Percentiles rank a stretch among this genome's conserved stretches.
phyloP scores from a whole-genome alignment of 2,329 filamentous ascomycete species.

The Zopfia rhizophila region DNA sequence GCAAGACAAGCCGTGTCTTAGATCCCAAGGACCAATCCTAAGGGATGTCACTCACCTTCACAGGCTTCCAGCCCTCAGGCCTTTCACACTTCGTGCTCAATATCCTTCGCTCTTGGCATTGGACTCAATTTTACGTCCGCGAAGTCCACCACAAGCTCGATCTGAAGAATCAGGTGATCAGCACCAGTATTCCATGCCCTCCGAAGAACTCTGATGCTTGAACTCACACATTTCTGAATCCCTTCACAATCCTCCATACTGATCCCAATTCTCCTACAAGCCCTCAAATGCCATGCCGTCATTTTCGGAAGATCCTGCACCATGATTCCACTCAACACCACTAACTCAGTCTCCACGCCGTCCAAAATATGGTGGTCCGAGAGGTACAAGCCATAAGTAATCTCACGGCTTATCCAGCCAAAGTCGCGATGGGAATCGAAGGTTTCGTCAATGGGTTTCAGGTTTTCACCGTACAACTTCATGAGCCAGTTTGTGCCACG shows the following conservation, averaged over 20 bases:
- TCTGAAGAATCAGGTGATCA: constrained; percentile 4
- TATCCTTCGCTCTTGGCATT: constrained; percentile 18
- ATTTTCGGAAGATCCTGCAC: constrained; percentile 62
- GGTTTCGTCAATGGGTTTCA: constrained; percentile 38
- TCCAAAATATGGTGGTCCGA: constrained; percentile 63
- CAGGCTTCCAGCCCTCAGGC: too few relatives aligned
- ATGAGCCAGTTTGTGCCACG: constrained; percentile 64
- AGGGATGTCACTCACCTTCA: too few relatives aligned
- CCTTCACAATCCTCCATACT: constrained; percentile 51
- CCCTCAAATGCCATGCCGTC: constrained; percentile 64
- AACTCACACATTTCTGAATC: constrained; percentile 43
- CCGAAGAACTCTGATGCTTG: not conserved
- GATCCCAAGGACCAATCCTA: too few relatives aligned
- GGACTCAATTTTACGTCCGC: constrained; percentile 5
- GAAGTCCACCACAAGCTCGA: constrained; percentile 15
- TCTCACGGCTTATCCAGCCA: constrained; percentile 60
- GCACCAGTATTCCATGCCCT: not conserved
- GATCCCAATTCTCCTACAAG: constrained; percentile 56
- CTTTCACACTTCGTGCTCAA: constrained; percentile 21
- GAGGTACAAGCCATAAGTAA: constrained; percentile 66
- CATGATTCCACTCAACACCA: constrained; percentile 63
- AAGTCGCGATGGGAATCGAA: constrained; percentile 55
- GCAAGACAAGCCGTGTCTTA: too few relatives aligned
- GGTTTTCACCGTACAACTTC: constrained; percentile 64
- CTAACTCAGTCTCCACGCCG: constrained; percentile 63